These are phyloP conservation scores for Saccharomyces uvarum DNA, from an alignment of 1,139 yeast genomes.

Conservation along the genomic window DNA sequence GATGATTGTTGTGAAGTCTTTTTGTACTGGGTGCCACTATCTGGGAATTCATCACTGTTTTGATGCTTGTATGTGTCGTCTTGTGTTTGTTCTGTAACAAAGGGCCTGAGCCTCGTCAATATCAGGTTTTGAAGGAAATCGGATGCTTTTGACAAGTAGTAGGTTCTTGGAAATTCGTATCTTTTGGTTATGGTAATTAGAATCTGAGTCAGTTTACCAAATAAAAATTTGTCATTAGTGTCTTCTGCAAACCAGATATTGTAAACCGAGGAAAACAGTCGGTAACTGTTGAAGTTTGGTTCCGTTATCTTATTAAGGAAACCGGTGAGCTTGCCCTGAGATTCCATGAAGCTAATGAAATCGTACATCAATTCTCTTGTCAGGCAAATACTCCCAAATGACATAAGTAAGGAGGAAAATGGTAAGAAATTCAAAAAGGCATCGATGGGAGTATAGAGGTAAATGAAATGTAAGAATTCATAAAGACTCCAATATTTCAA, in stretches of 20 bases:
- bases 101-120: background rate
- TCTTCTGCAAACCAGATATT: background rate
- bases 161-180: slow-evolving; percentile 3
- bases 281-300: slow-evolving; percentile 7
- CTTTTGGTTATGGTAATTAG: slow-evolving; percentile 1
- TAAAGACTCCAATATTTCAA: slow-evolving; percentile 14
- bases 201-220: slow-evolving; percentile 7
- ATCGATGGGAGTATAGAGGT: slow-evolving; percentile 10
- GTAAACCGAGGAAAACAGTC: background rate
- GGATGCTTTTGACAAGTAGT: background rate
- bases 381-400: background rate
- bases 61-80: background rate
- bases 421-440: slow-evolving; percentile 7
- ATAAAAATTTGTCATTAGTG: slow-evolving; percentile 6
- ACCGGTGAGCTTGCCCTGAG: slow-evolving; percentile 8
- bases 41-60: background rate
- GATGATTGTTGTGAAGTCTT: background rate
- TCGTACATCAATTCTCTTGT: slow-evolving; percentile 8
- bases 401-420: slow-evolving; percentile 3
- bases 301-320: slow-evolving; percentile 8
- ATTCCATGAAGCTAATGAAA: slow-evolving; percentile 9
- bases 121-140: background rate
- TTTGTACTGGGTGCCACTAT: background rate
- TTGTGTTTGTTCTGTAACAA: background rate
- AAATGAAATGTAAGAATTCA: slow-evolving; percentile 6